These are phyloP conservation scores for Sorghum bicolor DNA, from an alignment of 176 grass and related monocot genomes.

Conservation along the genomic window Sorghum_bicolor_NCBIv3 NC_012877.2:59686001-59686500, in stretches of 20 bases:
- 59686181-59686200: too few species aligned
- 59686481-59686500: background rate
- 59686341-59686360: background rate
- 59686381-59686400: background rate
- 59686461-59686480: background rate
- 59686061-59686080: conserved; percentile 51
- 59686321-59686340: background rate
- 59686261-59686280: too few species aligned
- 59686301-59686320: too few species aligned
- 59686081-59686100: background rate
- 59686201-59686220: too few species aligned
- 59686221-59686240: too few species aligned
- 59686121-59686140: too few species aligned
- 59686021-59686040: conserved; percentile 35
- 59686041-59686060: conserved; percentile 62
- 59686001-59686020: conserved; percentile 52
- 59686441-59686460: background rate
- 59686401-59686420: too few species aligned
- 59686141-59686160: too few species aligned
- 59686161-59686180: too few species aligned
- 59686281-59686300: too few species aligned
- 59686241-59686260: too few species aligned
- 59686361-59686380: background rate
- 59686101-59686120: background rate
- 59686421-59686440: too few species aligned